Evolutionary conservation across 2,329 filamentous ascomycete species (phyloP).

Genomic region (Zymoseptoria pseudotritici): DNA sequence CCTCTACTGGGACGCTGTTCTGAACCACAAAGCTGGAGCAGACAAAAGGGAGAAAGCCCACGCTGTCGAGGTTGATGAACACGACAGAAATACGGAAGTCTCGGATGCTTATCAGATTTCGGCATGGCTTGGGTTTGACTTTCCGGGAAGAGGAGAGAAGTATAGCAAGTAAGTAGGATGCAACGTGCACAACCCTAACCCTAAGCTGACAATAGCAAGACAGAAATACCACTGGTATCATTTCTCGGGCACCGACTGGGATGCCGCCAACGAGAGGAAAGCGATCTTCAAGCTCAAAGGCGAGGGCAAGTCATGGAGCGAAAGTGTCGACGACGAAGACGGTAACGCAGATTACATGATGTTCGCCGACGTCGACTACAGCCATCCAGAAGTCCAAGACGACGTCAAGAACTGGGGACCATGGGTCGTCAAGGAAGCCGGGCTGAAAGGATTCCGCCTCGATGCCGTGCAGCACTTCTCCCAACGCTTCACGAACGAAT

Average conservation of each 20-base stretch:
- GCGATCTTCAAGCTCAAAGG: slow-evolving; percentile 54
- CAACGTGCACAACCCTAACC: neutral
- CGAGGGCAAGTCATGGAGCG: slow-evolving; percentile 52
- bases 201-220: neutral
- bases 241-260: slow-evolving; percentile 60
- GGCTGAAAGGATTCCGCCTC: slow-evolving; percentile 58
- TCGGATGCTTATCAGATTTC: slow-evolving; percentile 44
- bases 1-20: slow-evolving; percentile 61
- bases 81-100: slow-evolving; percentile 16
- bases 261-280: slow-evolving; percentile 48
- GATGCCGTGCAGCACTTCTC: slow-evolving; percentile 68
- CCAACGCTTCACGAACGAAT: slow-evolving; percentile 54
- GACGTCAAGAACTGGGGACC: slow-evolving; percentile 61
- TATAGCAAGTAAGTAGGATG: slow-evolving; percentile 40
- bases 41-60: slow-evolving; percentile 56
- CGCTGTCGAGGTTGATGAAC: slow-evolving; percentile 53
- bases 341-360: slow-evolving; percentile 59
- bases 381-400: slow-evolving; percentile 52
- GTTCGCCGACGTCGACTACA: slow-evolving; percentile 63
- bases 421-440: slow-evolving; percentile 56
- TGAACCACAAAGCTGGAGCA: slow-evolving; percentile 63
- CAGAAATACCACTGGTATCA: slow-evolving; percentile 60
- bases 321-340: slow-evolving; percentile 52
- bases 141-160: slow-evolving; percentile 50
- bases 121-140: slow-evolving; percentile 61